Evolutionary conservation across 192 early-diverging fungal genomes (phyloP), one percentile per base, ranked within the genome.

Genomic region (Linnemannia hyalina): DNA sequence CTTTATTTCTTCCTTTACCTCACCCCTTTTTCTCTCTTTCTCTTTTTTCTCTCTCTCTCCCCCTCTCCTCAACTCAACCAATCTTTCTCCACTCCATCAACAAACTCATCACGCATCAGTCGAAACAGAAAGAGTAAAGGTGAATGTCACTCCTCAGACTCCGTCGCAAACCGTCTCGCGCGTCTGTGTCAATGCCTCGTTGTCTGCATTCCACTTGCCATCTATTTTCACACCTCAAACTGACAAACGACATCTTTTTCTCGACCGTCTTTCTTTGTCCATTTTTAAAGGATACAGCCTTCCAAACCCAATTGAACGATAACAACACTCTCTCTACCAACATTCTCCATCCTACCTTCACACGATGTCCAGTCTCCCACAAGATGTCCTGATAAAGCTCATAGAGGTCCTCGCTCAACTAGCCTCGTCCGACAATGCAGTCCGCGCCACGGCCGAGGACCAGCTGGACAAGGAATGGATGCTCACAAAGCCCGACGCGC

Each of bases 381-480:
- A 83, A 57, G 92, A 93, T 23, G 69, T 83, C 18, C 70, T 92
- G 44, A 73, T 84, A 42, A 88, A 90, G 71, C 86, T 93, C 7
- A 78, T 90, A 20, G 77, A 88, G 15, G 79, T 91, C 41, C 77
- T 93, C 49, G 82, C 85, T 13, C 88, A 88, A 32, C 79, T 93
- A 72, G 84, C 78, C 29, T 91, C 92, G 15, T 65, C 79, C 46
- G 91, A 93, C 52, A 93, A 93, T 70, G 71, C 71, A 44, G 49
- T 89, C 60, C 90, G 92, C 73, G 70, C 89, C 41, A 71, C 72
- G 16, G 92, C 92, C 23, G 92, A 93, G 74, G 63, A 73, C 35
- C 88, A 89, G 57, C 88, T 93, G 57, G 91, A 92, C 65, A 89
- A 89, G 41, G 89, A 91, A 57, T 93, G 92, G 92, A 85, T 93